These are phyloP conservation scores for Venturiaceae sp. DNA, from an alignment of 2,329 filamentous ascomycete genomes.

Conservation along the genomic window DNA sequence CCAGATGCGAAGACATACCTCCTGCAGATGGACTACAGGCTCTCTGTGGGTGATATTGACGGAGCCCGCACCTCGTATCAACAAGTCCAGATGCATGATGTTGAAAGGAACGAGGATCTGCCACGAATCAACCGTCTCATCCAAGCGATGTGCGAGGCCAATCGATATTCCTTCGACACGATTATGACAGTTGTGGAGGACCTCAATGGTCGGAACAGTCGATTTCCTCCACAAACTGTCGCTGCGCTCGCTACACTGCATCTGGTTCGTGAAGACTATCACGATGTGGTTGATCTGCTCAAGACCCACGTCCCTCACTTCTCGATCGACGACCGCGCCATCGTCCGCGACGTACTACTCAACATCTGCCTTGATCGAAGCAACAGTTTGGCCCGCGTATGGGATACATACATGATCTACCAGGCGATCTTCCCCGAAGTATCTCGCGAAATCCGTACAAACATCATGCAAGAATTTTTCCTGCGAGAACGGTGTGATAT, in stretches of 20 bases:
- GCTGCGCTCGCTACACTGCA: constrained; percentile 64
- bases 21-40: constrained; percentile 65
- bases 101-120: constrained; percentile 42
- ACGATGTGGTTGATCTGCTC: constrained; percentile 73
- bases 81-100: constrained; percentile 47
- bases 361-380: constrained; percentile 58
- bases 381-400: constrained; percentile 52
- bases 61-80: constrained; percentile 59
- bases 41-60: constrained; percentile 62
- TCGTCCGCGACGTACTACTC: constrained; percentile 57
- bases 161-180: constrained; percentile 55
- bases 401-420: constrained; percentile 52
- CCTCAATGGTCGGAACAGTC: constrained; percentile 54
- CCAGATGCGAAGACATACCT: constrained; percentile 63
- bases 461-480: constrained; percentile 78
- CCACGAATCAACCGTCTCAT: constrained; percentile 63
- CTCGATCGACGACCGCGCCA: constrained; percentile 57
- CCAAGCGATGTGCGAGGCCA: constrained; percentile 52
- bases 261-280: constrained; percentile 63
- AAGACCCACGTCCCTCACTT: constrained; percentile 64
- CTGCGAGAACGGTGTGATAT: constrained; percentile 69
- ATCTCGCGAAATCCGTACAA: constrained; percentile 52
- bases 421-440: constrained; percentile 52
- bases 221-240: constrained; percentile 64
- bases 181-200: constrained; percentile 66